Conservation (phyloP, 1,139 yeast species). For the Zygosaccharomyces pseudobailii region DNA sequence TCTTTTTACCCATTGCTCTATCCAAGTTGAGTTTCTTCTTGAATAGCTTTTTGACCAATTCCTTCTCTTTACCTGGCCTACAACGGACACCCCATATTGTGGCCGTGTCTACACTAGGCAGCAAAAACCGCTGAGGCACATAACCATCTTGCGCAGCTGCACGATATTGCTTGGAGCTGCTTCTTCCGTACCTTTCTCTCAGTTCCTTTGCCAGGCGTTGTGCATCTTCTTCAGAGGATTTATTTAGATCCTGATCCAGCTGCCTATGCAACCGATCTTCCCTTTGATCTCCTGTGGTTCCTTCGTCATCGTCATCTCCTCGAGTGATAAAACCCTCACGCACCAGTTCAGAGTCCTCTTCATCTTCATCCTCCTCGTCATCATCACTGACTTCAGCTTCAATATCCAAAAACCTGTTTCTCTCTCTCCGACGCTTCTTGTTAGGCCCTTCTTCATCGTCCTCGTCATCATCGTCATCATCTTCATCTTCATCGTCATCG, state of each 20-base stretch:
- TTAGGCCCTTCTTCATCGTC: slow-evolving; percentile 62
- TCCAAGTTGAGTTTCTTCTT: slow-evolving; percentile 60
- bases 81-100: slow-evolving; percentile 94
- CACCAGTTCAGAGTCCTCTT: slow-evolving; percentile 83
- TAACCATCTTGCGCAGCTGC: slow-evolving; percentile 75
- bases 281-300: slow-evolving; percentile 41
- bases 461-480: slow-evolving; percentile 53
- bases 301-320: slow-evolving; percentile 62
- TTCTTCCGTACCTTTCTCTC: slow-evolving; percentile 87
- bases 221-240: slow-evolving; percentile 91
- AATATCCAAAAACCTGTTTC: slow-evolving; percentile 93
- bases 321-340: slow-evolving; percentile 71
- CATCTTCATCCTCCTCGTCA: slow-evolving; percentile 92
- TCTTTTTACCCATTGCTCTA: slow-evolving; percentile 39
- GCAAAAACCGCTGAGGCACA: slow-evolving; percentile 86
- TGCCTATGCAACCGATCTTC: slow-evolving; percentile 77
- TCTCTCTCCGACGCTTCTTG: slow-evolving; percentile 61
- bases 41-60: slow-evolving; percentile 74
- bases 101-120: slow-evolving; percentile 96
- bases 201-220: slow-evolving; percentile 89
- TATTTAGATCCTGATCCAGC: slow-evolving; percentile 84
- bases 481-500: slow-evolving; percentile 43
- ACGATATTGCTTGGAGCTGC: slow-evolving; percentile 74
- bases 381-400: slow-evolving; percentile 99
- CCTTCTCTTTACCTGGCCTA: slow-evolving; percentile 90